Conservation (phyloP, 108 stramenopile species). For the Nannochloropsis gaditana region DNA sequence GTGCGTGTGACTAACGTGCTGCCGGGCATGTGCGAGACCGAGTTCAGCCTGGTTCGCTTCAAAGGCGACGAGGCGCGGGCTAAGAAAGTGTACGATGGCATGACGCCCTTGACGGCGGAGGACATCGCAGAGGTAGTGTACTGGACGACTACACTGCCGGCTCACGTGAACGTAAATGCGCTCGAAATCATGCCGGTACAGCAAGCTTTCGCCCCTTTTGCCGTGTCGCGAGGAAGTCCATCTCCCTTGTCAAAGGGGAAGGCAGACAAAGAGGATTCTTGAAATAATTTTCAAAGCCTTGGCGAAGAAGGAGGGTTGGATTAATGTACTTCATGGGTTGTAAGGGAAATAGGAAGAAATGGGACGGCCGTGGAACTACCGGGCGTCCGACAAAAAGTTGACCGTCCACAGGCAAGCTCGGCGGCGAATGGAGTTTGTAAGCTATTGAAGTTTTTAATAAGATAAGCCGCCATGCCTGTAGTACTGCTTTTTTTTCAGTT, state of each 20-base stretch:
- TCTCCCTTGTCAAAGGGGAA: neutral
- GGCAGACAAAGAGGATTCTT: neutral
- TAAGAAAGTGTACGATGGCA: neutral
- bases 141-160: neutral
- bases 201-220: constrained; percentile 18
- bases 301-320: neutral
- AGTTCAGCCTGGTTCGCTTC: constrained; percentile 8
- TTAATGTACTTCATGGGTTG: neutral
- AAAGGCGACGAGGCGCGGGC: neutral
- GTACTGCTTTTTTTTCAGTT: too few species aligned
- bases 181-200: neutral
- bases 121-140: constrained; percentile 19
- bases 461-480: too few species aligned
- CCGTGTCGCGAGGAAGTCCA: neutral
- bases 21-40: constrained; percentile 6
- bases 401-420: too few species aligned
- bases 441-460: too few species aligned
- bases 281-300: too few species aligned
- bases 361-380: neutral
- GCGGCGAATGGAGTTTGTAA: too few species aligned
- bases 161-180: neutral
- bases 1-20: neutral
- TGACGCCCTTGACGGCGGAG: neutral
- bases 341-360: neutral
- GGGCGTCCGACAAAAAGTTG: too few species aligned